These are phyloP conservation scores for Sutorius eximius DNA, from an alignment of 1,284 basidiomycete genomes.

Conservation along the genomic window DNA sequence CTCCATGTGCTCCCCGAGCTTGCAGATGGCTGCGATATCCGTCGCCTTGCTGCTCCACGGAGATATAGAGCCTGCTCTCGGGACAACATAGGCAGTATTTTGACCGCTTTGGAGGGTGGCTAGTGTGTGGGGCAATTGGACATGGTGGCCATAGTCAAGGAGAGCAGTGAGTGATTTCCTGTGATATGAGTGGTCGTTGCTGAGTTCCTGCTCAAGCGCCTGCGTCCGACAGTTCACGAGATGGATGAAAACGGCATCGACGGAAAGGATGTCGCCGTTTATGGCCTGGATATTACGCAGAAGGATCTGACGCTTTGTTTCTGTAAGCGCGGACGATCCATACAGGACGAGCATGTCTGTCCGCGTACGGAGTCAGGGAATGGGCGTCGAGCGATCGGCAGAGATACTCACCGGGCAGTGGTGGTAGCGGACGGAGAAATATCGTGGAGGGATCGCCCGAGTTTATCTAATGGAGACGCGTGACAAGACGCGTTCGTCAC, in stretches of 20 bases:
- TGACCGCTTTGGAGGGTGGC: conserved; percentile 39
- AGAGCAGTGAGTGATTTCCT: conserved; percentile 69
- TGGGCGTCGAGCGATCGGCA: background rate
- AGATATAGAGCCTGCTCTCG: conserved; percentile 80
- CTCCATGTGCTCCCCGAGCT: conserved; percentile 67
- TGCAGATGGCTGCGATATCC: conserved; percentile 90
- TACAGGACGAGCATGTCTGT: conserved; percentile 62
- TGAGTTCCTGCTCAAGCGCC: conserved; percentile 51
- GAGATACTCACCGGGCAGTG: conserved; percentile 15
- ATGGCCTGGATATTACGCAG: conserved; percentile 61
- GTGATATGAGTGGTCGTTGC: conserved; percentile 44
- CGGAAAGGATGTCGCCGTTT: conserved; percentile 55
- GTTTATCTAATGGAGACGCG: conserved; percentile 13
- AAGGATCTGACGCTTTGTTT: conserved; percentile 69
- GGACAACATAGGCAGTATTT: conserved; percentile 71
- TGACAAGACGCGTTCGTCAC: conserved; percentile 28
- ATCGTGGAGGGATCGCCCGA: conserved; percentile 1
- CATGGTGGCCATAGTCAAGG: conserved; percentile 86
- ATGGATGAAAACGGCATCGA: conserved; percentile 89
- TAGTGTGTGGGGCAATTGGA: conserved; percentile 49
- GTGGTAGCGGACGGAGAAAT: conserved; percentile 4
- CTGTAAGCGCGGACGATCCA: conserved; percentile 74
- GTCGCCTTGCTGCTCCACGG: conserved; percentile 99
- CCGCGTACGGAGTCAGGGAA: conserved; percentile 10
- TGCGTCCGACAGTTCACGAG: conserved; percentile 67